A percentile compares a stretch with the other conserved stretches of the same genome.
These are phyloP conservation scores for Barbarea vulgaris DNA, from an alignment of 345 rosid genomes.

Conservation along the genomic window DNA sequence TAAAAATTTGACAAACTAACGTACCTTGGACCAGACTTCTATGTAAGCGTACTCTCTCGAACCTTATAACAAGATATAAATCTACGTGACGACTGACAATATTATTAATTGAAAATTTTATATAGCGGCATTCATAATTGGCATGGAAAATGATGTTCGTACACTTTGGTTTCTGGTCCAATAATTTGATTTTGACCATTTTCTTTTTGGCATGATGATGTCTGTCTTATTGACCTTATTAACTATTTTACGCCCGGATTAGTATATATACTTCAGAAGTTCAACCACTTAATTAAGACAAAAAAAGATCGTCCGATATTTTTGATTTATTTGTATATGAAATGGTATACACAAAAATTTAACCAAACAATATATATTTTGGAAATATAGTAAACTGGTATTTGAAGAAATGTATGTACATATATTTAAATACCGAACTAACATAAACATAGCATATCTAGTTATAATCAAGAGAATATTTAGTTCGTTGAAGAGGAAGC, in stretches of 20 bases:
- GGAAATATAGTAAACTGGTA: not conserved
- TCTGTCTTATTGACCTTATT: not conserved
- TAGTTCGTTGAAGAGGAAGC: too few relatives aligned
- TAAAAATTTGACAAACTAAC: not conserved
- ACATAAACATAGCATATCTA: too few relatives aligned
- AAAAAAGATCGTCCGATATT: not conserved
- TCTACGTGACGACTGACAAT: not conserved
- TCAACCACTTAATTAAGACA: not conserved
- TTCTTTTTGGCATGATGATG: not conserved
- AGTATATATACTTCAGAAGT: not conserved
- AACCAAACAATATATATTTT: too few relatives aligned
- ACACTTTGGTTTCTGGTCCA: constrained; percentile 28
- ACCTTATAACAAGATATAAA: not conserved
- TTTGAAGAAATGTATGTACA: not conserved
- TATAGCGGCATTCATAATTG: not conserved
- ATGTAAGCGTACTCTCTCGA: not conserved
- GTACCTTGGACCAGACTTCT: not conserved
- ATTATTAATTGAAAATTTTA: too few relatives aligned
- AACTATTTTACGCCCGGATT: not conserved
- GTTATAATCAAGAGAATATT: too few relatives aligned
- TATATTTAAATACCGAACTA: not conserved
- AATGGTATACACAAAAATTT: not conserved
- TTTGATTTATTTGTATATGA: not conserved
- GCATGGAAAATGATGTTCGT: constrained; percentile 5
- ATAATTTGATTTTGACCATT: not conserved